Evolutionary conservation across 495 filamentous ascomycete genomes (phyloP).

Genomic region (Cenococcum geophilum): DNA sequence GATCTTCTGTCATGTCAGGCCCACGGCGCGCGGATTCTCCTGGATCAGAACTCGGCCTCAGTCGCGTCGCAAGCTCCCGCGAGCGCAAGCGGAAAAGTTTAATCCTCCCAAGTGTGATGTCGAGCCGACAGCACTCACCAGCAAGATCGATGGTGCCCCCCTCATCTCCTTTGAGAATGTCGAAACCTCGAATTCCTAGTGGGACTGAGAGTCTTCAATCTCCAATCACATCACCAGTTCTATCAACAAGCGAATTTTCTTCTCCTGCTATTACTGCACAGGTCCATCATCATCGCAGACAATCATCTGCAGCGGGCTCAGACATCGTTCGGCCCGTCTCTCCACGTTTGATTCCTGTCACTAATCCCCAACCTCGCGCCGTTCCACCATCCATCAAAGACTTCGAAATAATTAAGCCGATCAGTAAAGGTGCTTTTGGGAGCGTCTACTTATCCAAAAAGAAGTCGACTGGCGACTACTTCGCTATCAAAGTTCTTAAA

Average conservation of each 20-base stretch:
- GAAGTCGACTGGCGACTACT: constrained; percentile 96
- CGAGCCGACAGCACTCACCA: constrained; percentile 80
- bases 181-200: constrained; percentile 74
- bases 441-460: constrained; percentile 98
- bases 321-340: constrained; percentile 63
- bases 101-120: constrained; percentile 64
- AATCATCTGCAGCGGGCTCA: constrained; percentile 84
- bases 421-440: constrained; percentile 97
- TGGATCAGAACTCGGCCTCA: constrained; percentile 73
- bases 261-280: constrained; percentile 56
- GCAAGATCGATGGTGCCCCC: constrained; percentile 60
- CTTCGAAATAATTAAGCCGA: constrained; percentile 98
- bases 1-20: constrained; percentile 66
- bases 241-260: constrained; percentile 71
- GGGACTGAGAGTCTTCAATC: constrained; percentile 71
- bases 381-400: constrained; percentile 95
- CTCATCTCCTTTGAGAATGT: constrained; percentile 78
- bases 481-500: constrained; percentile 95
- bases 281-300: constrained; percentile 75
- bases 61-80: constrained; percentile 59
- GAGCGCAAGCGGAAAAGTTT: constrained; percentile 80
- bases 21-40: constrained; percentile 78
- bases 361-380: constrained; percentile 70
- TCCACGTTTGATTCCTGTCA: constrained; percentile 64
- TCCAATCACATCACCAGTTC: constrained; percentile 80